Base-by-base conservation (phyloP, 2,329 filamentous ascomycete species). In the Ramularia endophylla region DNA sequence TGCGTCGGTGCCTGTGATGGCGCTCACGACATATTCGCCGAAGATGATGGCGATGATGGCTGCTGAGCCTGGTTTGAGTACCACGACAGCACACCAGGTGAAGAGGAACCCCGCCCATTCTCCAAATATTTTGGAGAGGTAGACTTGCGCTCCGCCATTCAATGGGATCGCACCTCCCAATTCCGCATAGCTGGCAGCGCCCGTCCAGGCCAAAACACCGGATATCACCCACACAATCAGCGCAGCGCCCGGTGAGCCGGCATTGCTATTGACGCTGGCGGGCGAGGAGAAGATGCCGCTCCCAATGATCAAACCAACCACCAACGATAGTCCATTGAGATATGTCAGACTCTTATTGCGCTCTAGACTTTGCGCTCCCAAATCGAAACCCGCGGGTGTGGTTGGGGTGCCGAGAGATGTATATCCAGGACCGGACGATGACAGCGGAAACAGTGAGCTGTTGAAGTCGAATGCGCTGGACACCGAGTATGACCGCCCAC, bases 41-140 rank as follows among this genome's bases (percentile, higher is more conserved):
- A 97, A 95, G 58, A 98, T 95, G 53, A 98, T 95, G 51, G 90
- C 78, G 51, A 98, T 87, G 60, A 98, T 98, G 47, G 92, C 92
- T 8, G 88, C 83, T 28, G 86, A 85, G 2, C 92, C 92, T 0
- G 92, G 92, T 67, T 95, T 97, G 47, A 98, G 71, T 9, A 98
- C 92, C 46, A 92, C 77, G 12, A 97, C 87, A 1, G 92, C 89
- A 38, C 87, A 88, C 92, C 92, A 98, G 2, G 89, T 94, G 65
- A 95, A 98, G 25, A 97, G 71, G 60, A 98, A 98, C 0, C 92
- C 92, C 1, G 81, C 79, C 57, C 95, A 72, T 66, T 98, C 92
- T 40, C 90, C 90, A 64, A 95, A 94, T 44, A 95, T 98, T 68
- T 97, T 97, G 52, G 87, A 83, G 31, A 98, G 72, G 62, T 98